Evolutionary conservation across 2,329 filamentous ascomycete genomes (phyloP).

Genomic region (Boeremia lycopersici): DNA sequence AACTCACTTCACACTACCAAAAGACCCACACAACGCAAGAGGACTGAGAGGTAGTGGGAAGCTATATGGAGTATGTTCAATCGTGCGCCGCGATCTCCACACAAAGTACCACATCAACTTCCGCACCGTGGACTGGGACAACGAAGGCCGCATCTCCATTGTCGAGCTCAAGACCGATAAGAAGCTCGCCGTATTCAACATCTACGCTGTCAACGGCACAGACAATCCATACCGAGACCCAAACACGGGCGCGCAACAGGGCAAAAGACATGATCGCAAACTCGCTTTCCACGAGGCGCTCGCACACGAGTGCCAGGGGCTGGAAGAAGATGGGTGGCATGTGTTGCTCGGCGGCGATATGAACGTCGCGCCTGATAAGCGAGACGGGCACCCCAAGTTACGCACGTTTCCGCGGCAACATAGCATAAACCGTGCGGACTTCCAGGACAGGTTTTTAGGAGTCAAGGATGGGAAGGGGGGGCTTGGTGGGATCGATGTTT

Average conservation of each 20-base stretch:
- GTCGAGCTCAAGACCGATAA: constrained; percentile 45
- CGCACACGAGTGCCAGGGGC: constrained; percentile 50
- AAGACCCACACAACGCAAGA: constrained; percentile 57
- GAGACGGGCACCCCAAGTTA: constrained; percentile 57
- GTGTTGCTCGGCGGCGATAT: constrained; percentile 60
- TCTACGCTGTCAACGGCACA: constrained; percentile 62
- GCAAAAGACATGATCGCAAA: constrained; percentile 60
- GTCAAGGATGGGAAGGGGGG: constrained; percentile 10
- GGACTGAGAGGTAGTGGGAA: constrained; percentile 54
- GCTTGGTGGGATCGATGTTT: constrained; percentile 53
- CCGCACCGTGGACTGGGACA: constrained; percentile 57
- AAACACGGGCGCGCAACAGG: constrained; percentile 48
- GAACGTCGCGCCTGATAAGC: constrained; percentile 54
- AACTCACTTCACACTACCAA: constrained; percentile 55
- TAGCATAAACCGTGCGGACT: constrained; percentile 58
- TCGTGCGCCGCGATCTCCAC: constrained; percentile 55
- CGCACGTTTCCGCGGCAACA: constrained; percentile 52
- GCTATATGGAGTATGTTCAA: constrained; percentile 59
- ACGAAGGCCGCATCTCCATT: constrained; percentile 59
- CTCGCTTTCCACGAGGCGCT: constrained; percentile 55
- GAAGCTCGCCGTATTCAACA: constrained; percentile 57
- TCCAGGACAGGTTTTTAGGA: constrained; percentile 56
- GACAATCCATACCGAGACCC: constrained; percentile 53
- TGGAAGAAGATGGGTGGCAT: constrained; percentile 51
- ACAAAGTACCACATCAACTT: constrained; percentile 6